Evolutionary conservation across 768 basidiomycete genomes (phyloP), one percentile per base, ranked within the genome.

Genomic region (Leccinum subtestaceum): DNA sequence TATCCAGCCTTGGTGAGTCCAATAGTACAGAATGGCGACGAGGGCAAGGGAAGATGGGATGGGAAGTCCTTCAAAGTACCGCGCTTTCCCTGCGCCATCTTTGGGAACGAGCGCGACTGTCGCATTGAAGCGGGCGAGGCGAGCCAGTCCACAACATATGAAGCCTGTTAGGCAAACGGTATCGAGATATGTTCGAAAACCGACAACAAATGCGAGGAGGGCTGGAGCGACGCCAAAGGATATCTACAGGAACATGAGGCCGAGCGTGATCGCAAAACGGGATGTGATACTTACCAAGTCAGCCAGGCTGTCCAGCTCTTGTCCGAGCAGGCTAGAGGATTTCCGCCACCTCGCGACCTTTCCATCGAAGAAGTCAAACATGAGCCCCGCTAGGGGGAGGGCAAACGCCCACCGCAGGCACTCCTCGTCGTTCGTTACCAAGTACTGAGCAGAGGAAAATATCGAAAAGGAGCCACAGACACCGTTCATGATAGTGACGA

Each of bases 401-500:
- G 81, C 77, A 61, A 95, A 85, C n/a, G 95, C 97, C 56, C 84
- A 84, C 87, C 89, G 89, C 60, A 97, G 78, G 75, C 89, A 87
- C 66, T 85, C 84, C 61, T 83, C 81, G 70, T 95, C 89, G 61
- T 88, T 84, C 23, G 88, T 87, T 46, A 87, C 57, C 65, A 98
- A 84, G 79, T 95, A 99, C 54, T 86, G 86, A 49, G 92, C 95
- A 6, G 93, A 95, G 38, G 88, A 91, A 75, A 98, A 95, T 71
- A 99, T 84, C 27, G 95, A 98, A 66, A 96, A 88, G 17, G 91
- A 91, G 58, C 97, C 97, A 76, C 97, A 99, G 74, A 98, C 89
- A 48, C 97, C 97, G 72, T 99, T 99, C 89, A 95, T 95, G 63
- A 99, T 94, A 36, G 97, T 99, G 67, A 99, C 94, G 53, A 97